Conservation (phyloP, 129 eudicot species). For the Oenanthe sinensis region DNA sequence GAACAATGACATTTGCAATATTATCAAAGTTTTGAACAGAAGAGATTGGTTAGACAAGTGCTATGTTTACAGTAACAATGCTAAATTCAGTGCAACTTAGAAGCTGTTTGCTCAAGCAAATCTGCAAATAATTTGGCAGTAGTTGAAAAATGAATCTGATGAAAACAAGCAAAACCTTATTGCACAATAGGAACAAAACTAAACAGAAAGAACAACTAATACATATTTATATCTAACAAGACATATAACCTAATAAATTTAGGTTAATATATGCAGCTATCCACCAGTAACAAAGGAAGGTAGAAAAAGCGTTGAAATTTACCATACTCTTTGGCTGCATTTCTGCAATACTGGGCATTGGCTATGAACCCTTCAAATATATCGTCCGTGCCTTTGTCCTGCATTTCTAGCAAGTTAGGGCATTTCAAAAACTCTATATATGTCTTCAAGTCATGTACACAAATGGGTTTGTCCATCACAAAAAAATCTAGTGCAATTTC, state of each 20-base stretch:
- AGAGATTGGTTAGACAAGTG: neutral
- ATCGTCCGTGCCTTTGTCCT: constrained; percentile 11
- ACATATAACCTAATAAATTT: too few species aligned
- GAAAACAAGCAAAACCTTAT: too few species aligned
- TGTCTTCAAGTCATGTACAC: constrained; percentile 62
- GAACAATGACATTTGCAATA: neutral
- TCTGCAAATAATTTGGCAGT: too few species aligned
- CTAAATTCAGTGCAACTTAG: neutral
- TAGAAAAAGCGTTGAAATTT: neutral
- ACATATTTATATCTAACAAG: too few species aligned
- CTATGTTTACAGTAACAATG: neutral
- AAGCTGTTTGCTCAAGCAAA: neutral
- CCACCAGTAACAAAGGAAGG: neutral
- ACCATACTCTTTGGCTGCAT: neutral
- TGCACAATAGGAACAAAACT: too few species aligned
- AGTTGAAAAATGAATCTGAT: too few species aligned
- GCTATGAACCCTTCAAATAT: constrained; percentile 3
- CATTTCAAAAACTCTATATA: constrained; percentile 44
- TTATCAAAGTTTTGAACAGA: neutral
- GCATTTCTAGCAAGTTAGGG: constrained; percentile 21
- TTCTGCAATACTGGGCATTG: neutral
- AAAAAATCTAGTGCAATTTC: constrained; percentile 43
- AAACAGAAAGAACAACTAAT: neutral
- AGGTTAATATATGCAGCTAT: neutral
- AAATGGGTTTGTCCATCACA: constrained; percentile 40